These are phyloP conservation scores for Auricularia sp. DNA, from an alignment of 768 basidiomycete genomes.

Conservation along the genomic window DNA sequence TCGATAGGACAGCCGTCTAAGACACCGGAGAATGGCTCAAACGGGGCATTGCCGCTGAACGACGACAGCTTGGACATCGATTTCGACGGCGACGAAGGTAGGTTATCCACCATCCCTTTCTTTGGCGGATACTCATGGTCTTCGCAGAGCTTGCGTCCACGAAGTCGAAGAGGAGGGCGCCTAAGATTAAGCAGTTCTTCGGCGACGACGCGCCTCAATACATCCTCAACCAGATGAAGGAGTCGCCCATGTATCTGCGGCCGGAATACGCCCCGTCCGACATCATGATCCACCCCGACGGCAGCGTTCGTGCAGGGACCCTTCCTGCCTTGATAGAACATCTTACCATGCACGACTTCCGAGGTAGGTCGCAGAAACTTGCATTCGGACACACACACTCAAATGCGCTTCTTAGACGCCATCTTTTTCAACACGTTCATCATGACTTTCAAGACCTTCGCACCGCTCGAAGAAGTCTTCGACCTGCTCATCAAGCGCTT, in stretches of 20 bases:
- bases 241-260: conserved; percentile 73
- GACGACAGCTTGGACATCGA: conserved; percentile 23
- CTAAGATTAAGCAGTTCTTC: conserved; percentile 57
- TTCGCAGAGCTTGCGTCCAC: background rate
- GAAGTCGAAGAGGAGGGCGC: background rate
- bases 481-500: conserved; percentile 75
- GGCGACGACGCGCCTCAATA: conserved; percentile 47
- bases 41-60: conserved; percentile 7
- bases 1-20: background rate
- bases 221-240: conserved; percentile 27
- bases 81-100: conserved; percentile 4
- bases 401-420: conserved; percentile 40
- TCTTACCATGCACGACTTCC: conserved; percentile 81
- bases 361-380: conserved; percentile 38
- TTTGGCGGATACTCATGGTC: background rate
- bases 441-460: conserved; percentile 94
- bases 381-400: background rate
- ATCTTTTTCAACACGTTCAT: conserved; percentile 82
- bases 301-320: conserved; percentile 77
- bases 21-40: background rate
- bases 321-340: conserved; percentile 78
- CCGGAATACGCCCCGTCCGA: conserved; percentile 71
- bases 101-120: background rate
- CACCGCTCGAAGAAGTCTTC: conserved; percentile 70
- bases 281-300: conserved; percentile 77